Evolutionary conservation across 495 filamentous ascomycete species (phyloP).

Genomic region (Astrothelium macrocarpum): DNA sequence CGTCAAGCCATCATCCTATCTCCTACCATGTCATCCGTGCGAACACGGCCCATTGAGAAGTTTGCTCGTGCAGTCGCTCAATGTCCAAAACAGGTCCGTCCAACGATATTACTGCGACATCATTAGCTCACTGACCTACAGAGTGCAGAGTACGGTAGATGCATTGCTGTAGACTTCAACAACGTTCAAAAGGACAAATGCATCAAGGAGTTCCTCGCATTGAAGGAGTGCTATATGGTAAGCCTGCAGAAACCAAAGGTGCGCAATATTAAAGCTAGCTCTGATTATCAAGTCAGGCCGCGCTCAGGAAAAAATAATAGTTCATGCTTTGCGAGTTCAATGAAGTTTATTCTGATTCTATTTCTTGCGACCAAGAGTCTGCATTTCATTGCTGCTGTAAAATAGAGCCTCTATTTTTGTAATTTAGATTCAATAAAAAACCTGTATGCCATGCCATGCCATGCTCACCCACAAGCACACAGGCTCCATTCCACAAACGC

Average conservation of each 20-base stretch:
- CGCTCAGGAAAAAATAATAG: slow-evolving; percentile 14
- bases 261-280: not conserved
- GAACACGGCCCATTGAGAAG: slow-evolving; percentile 70
- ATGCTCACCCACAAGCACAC: not conserved
- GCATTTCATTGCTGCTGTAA: not conserved
- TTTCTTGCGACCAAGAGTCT: not conserved
- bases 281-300: slow-evolving; percentile 7
- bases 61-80: slow-evolving; percentile 74
- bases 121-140: slow-evolving; percentile 28
- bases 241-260: slow-evolving; percentile 17
- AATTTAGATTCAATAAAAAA: not conserved
- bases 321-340: not conserved
- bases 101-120: not conserved
- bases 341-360: not conserved
- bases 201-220: slow-evolving; percentile 65
- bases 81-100: slow-evolving; percentile 68
- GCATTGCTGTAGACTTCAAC: slow-evolving; percentile 83
- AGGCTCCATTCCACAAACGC: slow-evolving; percentile 4
- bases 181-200: slow-evolving; percentile 89
- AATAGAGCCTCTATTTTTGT: not conserved
- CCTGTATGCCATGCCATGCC: too few relatives aligned
- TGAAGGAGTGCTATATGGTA: slow-evolving; percentile 88
- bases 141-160: slow-evolving; percentile 84
- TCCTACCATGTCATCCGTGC: slow-evolving; percentile 7
- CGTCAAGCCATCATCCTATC: too few relatives aligned